A percentile compares a stretch with the other conserved stretches of the same genome.
These are phyloP conservation scores for Lodderomyces parapsilosis DNA, from an alignment of 1,139 yeast genomes.

Conservation along the genomic window DNA sequence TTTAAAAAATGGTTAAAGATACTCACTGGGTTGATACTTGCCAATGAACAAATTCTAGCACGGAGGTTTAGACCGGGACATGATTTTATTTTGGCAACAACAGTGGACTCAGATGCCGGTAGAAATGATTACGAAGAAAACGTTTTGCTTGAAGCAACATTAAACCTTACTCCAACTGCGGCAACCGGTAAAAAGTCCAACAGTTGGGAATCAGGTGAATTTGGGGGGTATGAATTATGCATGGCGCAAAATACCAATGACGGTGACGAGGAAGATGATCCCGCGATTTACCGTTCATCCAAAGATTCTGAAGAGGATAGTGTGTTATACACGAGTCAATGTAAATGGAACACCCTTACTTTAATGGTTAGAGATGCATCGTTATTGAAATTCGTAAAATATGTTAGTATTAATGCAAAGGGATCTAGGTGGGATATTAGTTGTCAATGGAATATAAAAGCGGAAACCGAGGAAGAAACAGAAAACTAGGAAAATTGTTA, in stretches of 20 bases:
- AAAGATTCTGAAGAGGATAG: slow-evolving; percentile 65
- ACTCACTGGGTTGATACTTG: slow-evolving; percentile 64
- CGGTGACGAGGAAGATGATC: slow-evolving; percentile 53
- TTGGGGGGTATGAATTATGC: slow-evolving; percentile 92
- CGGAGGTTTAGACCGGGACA: slow-evolving; percentile 94
- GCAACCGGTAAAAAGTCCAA: slow-evolving; percentile 23
- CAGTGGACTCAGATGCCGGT: slow-evolving; percentile 51
- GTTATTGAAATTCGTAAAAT: slow-evolving; percentile 86
- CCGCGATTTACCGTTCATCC: slow-evolving; percentile 55
- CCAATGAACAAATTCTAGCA: slow-evolving; percentile 65
- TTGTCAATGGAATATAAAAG: slow-evolving; percentile 74
- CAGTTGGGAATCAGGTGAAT: slow-evolving; percentile 84
- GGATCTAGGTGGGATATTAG: slow-evolving; percentile 93
- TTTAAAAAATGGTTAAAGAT: slow-evolving; percentile 70
- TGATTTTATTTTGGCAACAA: slow-evolving; percentile 90
- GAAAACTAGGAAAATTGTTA: neutral
- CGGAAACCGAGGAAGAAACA: slow-evolving; percentile 9
- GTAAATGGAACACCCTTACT: slow-evolving; percentile 78
- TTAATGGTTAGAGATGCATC: slow-evolving; percentile 81
- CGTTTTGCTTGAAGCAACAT: slow-evolving; percentile 62
- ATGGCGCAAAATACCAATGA: slow-evolving; percentile 57
- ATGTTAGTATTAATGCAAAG: slow-evolving; percentile 82
- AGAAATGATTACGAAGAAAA: slow-evolving; percentile 41
- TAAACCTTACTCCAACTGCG: slow-evolving; percentile 74
- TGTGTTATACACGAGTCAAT: slow-evolving; percentile 76